These are phyloP conservation scores for Trichoderma erinaceum DNA, from an alignment of 495 filamentous ascomycete genomes.

Conservation along the genomic window DNA sequence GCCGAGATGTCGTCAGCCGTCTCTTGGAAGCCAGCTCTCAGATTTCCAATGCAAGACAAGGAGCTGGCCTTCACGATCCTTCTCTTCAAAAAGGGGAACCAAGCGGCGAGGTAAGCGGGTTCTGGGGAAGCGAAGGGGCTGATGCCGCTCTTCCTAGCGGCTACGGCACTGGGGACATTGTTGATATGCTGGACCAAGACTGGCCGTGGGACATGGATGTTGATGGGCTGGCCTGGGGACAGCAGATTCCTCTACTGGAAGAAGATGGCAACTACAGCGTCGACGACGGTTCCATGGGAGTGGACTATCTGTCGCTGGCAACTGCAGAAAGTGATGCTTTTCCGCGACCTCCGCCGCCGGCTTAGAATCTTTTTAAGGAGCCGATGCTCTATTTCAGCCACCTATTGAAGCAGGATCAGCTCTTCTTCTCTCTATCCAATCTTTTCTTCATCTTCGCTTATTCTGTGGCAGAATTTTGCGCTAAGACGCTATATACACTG, in stretches of 20 bases:
- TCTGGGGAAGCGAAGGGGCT: neutral
- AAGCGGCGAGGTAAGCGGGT: slow-evolving; percentile 21
- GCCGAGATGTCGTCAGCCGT: slow-evolving; percentile 59
- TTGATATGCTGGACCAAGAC: slow-evolving; percentile 48
- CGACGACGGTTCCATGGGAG: slow-evolving; percentile 26
- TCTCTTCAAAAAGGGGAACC: slow-evolving; percentile 33
- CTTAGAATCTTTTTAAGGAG: neutral
- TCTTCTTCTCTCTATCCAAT: too few relatives aligned
- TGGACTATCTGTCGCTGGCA: slow-evolving; percentile 23
- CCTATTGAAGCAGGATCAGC: too few relatives aligned
- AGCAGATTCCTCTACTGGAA: slow-evolving; percentile 19
- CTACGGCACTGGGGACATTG: slow-evolving; percentile 47
- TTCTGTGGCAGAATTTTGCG: too few relatives aligned
- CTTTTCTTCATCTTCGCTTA: too few relatives aligned
- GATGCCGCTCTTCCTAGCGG: slow-evolving; percentile 39
- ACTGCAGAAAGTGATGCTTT: neutral
- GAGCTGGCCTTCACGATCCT: slow-evolving; percentile 15
- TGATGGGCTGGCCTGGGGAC: slow-evolving; percentile 47
- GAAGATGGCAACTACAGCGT: slow-evolving; percentile 19
- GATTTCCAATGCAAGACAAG: slow-evolving; percentile 23
- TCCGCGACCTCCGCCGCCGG: neutral
- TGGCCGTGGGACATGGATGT: slow-evolving; percentile 45
- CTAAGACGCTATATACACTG: too few relatives aligned
- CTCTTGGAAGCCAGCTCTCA: slow-evolving; percentile 58
- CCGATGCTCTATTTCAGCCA: too few relatives aligned